These are phyloP conservation scores for Bimuria novae-zelandiae DNA, from an alignment of 2,329 filamentous ascomycete genomes.

Conservation along the genomic window DNA sequence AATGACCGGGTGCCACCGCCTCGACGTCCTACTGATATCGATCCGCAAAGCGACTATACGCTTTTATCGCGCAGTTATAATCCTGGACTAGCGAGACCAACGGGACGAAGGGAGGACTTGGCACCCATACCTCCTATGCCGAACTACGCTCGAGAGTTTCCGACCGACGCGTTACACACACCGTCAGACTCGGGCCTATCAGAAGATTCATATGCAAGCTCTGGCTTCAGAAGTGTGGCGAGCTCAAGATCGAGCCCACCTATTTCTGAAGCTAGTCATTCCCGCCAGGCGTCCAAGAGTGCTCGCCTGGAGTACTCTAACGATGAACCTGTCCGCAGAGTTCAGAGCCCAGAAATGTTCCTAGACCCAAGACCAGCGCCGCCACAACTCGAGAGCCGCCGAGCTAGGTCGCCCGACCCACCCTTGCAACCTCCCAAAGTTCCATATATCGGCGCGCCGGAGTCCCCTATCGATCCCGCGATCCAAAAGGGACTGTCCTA, in stretches of 20 bases:
- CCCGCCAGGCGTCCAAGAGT: constrained; percentile 37
- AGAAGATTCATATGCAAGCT: constrained; percentile 43
- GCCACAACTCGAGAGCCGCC: constrained; percentile 18
- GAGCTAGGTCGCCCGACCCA: constrained; percentile 25
- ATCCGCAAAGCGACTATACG: constrained; percentile 23
- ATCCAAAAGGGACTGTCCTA: constrained; percentile 41
- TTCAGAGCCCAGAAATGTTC: constrained; percentile 38
- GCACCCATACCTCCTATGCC: constrained; percentile 29
- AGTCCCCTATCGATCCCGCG: constrained; percentile 48
- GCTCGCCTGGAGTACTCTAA: constrained; percentile 25
- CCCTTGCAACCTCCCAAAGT: constrained; percentile 26
- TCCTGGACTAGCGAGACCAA: constrained; percentile 18
- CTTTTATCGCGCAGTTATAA: constrained; percentile 32
- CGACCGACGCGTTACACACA: constrained; percentile 39
- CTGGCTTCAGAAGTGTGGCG: constrained; percentile 38
- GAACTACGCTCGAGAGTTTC: constrained; percentile 26
- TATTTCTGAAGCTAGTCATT: constrained; percentile 41
- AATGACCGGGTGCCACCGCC: constrained; percentile 34
- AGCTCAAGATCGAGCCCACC: constrained; percentile 48
- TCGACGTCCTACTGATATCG: constrained; percentile 26
- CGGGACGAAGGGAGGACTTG: constrained; percentile 23
- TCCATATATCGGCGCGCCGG: constrained; percentile 29
- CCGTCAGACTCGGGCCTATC: constrained; percentile 48
- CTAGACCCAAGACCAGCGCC: constrained; percentile 22
- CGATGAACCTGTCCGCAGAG: constrained; percentile 33